phyloP scores from a whole-genome alignment of 148 eudicot species.

The Camellia granthamiana region DNA sequence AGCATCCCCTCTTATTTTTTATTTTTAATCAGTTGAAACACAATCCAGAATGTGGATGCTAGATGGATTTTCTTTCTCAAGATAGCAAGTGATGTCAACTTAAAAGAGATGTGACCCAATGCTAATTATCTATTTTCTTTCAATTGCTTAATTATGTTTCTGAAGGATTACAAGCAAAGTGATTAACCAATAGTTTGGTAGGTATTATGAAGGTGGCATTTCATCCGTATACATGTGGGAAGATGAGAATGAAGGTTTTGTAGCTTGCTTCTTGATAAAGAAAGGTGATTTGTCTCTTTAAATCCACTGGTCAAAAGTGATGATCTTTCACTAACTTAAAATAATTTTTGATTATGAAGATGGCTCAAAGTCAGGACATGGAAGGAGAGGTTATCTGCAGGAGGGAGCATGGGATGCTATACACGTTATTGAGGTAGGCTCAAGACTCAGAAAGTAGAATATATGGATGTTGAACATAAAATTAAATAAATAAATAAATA shows the following conservation, averaged over 20 bases:
- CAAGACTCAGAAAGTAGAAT: background rate
- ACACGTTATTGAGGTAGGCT: slow-evolving; percentile 85
- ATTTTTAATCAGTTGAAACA: slow-evolving; percentile 19
- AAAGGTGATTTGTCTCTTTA: slow-evolving; percentile 51
- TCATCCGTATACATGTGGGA: slow-evolving; percentile 98
- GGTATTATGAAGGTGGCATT: slow-evolving; percentile 99
- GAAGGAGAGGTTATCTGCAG: slow-evolving; percentile 88
- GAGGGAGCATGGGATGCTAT: slow-evolving; percentile 99
- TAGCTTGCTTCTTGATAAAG: slow-evolving; percentile 91
- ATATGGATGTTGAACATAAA: background rate
- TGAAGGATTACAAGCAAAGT: slow-evolving; percentile 16
- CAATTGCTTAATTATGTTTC: background rate
- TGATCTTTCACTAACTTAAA: slow-evolving; percentile 17
- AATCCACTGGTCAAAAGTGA: background rate
- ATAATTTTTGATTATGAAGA: slow-evolving; percentile 37
- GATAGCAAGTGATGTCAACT: slow-evolving; percentile 5
- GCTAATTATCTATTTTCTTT: background rate
- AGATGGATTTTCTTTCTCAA: slow-evolving; percentile 6
- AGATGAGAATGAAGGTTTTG: slow-evolving; percentile 84
- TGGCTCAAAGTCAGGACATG: slow-evolving; percentile 86
- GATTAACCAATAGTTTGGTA: slow-evolving; percentile 40
- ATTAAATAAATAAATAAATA: too few species aligned
- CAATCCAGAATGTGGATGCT: background rate
- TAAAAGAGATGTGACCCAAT: background rate
- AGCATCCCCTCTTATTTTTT: slow-evolving; percentile 9